Conservation (phyloP, 371 early-diverging fungal genomes). For the Mucor sp. region DNA sequence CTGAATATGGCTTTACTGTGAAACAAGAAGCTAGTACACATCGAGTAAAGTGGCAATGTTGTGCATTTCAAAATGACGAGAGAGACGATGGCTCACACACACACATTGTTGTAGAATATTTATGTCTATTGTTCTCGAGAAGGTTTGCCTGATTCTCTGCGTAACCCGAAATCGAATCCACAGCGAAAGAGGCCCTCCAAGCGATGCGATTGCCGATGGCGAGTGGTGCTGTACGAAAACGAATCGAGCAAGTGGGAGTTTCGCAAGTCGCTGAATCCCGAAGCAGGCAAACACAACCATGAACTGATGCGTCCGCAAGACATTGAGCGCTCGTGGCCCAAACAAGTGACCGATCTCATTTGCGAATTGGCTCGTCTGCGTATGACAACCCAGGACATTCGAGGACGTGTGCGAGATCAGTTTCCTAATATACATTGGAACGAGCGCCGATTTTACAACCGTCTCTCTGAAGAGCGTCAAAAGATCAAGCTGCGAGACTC, state of each 20-base stretch:
- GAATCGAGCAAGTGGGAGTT: conserved; percentile 58
- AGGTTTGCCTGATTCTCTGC: conserved; percentile 62
- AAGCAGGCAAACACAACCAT: conserved; percentile 61
- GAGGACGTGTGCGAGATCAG: conserved; percentile 51
- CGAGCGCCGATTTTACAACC: conserved; percentile 65
- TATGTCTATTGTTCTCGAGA: conserved; percentile 69
- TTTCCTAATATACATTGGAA: conserved; percentile 65
- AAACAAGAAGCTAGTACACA: conserved; percentile 61
- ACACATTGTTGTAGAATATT: conserved; percentile 48
- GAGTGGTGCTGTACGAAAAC: conserved; percentile 56
- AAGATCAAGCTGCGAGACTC: conserved; percentile 57
- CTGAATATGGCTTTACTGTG: conserved; percentile 56
- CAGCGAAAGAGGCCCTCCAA: conserved; percentile 63
- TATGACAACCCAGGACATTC: conserved; percentile 58
- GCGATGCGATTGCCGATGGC: conserved; percentile 69
- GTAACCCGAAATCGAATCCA: conserved; percentile 56
- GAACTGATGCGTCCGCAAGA: conserved; percentile 58
- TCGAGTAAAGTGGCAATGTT: conserved; percentile 35
- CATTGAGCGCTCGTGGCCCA: conserved; percentile 62
- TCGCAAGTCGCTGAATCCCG: conserved; percentile 61
- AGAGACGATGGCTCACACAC: neutral
- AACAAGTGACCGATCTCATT: conserved; percentile 56
- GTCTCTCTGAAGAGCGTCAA: conserved; percentile 62
- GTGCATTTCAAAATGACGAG: neutral
- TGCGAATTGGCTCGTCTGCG: conserved; percentile 48